A percentile compares a stretch with the other conserved stretches of the same genome.
These are phyloP conservation scores for Populus tremula DNA, from an alignment of 345 rosid species.

Conservation along the genomic window DNA sequence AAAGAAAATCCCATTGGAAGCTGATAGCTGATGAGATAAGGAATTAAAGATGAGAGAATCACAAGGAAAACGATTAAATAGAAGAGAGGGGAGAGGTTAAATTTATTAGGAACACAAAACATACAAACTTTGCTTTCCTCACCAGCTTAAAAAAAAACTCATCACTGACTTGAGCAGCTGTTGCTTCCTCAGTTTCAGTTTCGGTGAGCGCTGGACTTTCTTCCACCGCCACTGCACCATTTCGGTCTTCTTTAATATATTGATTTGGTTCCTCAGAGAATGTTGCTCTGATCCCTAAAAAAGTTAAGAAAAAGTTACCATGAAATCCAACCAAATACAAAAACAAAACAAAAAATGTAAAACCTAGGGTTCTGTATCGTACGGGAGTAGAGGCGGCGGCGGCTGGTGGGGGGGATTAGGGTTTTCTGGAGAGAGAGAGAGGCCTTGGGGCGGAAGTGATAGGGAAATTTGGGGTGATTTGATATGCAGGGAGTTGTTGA, in stretches of 20 bases:
- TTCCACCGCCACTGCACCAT: constrained; percentile 24
- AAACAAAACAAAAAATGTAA: not conserved
- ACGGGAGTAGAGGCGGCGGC: constrained; percentile 30
- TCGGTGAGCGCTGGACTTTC: constrained; percentile 32
- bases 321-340: not conserved
- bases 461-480: constrained; percentile 9
- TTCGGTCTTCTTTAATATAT: constrained; percentile 40
- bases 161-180: constrained; percentile 31
- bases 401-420: constrained; percentile 9
- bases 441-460: constrained; percentile 15
- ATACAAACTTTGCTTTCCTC: no score
- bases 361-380: constrained; percentile 31
- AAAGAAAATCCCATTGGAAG: no score
- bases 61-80: not conserved
- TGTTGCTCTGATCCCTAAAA: constrained; percentile 14
- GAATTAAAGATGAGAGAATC: not conserved
- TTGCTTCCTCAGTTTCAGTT: no score
- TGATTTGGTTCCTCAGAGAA: constrained; percentile 42
- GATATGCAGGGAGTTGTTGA: constrained; percentile 19
- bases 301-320: not conserved
- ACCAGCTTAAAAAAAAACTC: constrained; percentile 11
- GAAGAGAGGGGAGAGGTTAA: no score
- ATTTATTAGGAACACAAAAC: no score
- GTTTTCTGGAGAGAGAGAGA: constrained; percentile 21
- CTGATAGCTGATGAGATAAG: not conserved